phyloP scores from a whole-genome alignment of 164 flowering plant genomes.

The Berberis vulgaris region DNA sequence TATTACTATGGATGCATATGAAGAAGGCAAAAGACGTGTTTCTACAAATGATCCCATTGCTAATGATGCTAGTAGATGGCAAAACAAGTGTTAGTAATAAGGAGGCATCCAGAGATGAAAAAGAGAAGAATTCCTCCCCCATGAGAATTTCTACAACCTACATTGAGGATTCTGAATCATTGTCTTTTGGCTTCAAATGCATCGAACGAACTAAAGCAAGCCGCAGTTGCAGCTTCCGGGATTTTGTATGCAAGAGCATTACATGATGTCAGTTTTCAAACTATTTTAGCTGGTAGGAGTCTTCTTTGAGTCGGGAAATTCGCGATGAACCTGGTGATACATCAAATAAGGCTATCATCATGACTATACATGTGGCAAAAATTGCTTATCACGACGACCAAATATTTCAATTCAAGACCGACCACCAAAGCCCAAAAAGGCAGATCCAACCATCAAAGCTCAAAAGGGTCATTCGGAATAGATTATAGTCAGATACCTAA shows the following conservation, averaged over 20 bases:
- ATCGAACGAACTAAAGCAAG: slow-evolving; percentile 34
- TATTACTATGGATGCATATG: no score
- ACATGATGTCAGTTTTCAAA: slow-evolving; percentile 63
- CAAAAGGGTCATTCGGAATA: no score
- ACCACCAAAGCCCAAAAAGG: no score
- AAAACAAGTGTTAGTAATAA: background rate
- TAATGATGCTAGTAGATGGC: background rate
- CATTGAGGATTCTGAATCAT: slow-evolving; percentile 73
- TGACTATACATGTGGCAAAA: no score
- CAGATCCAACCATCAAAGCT: no score
- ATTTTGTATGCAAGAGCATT: slow-evolving; percentile 51
- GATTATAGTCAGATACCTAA: no score
- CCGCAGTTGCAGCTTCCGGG: slow-evolving; percentile 39
- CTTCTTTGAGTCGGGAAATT: slow-evolving; percentile 17
- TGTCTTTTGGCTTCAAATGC: slow-evolving; percentile 48
- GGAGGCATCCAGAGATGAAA: background rate
- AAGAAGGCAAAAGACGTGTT: no score
- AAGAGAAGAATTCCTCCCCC: slow-evolving; percentile 34
- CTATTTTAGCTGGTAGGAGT: slow-evolving; percentile 64
- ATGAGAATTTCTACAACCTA: slow-evolving; percentile 84
- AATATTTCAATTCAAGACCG: no score
- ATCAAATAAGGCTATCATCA: no score
- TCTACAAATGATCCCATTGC: no score
- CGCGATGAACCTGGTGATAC: background rate
- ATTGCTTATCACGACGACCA: no score